Evolutionary conservation across 1,139 yeast genomes (phyloP), one percentile per base, ranked within the genome.

Genomic region (Starmera stellimalicola): DNA sequence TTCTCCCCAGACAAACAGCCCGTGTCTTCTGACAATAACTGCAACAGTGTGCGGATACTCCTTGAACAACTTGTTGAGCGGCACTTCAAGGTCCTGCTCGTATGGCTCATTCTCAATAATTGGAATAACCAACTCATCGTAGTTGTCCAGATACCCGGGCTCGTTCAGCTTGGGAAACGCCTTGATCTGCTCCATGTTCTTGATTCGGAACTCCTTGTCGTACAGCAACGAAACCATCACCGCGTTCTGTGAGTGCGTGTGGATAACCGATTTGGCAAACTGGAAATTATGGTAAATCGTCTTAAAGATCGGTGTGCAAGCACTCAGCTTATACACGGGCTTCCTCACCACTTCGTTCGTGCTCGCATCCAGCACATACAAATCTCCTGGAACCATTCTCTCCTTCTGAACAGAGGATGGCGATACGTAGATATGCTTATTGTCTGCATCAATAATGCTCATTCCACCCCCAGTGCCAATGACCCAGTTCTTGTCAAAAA

Each of bases 381-480:
- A 70, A 52, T 88, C 87, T 50, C 73, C 70, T 3, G 95, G 94
- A 33, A 68, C 62, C 70, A 88, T 77, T 42, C 88, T 65, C 56
- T 88, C 97, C 59, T 88, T 88, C 54, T 88, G 96, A 7, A 88
- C 94, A 2, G 97, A 97, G 7, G 95, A 83, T 3, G 97, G 97
- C 0, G 96, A 94, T 30, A 88, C 69, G 53, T 72, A 88, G 15
- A 84, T 75, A 27, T 63, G 51, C 37, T 74, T 66, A 4, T 57
- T 51, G 5, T 65, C 66, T 33, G 79, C 75, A 41, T 81, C 65
- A 34, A 88, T 80, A n/a, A 22, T 22, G 26, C 94, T 81, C 48
- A 88, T 79, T 3, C 96, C 96, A 18, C 97, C 97, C 3, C 95
- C 96, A 1, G 97, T 88, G 5, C 96, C 97, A 0, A 95, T 81